These are phyloP conservation scores for Fusarium sp. DNA, from an alignment of 2,329 filamentous ascomycete species.

Conservation along the genomic window DNA sequence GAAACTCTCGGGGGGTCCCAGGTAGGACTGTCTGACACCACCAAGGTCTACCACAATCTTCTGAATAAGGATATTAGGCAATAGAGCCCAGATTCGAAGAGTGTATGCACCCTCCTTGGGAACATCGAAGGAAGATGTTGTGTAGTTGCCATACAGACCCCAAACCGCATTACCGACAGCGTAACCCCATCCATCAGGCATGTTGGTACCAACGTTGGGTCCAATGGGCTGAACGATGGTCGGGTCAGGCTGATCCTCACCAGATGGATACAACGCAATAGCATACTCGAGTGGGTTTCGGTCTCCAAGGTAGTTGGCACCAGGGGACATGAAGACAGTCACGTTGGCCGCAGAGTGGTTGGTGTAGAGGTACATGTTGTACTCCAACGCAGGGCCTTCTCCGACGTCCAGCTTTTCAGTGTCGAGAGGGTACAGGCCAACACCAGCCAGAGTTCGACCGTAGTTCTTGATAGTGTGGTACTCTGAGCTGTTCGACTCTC, in stretches of 20 bases:
- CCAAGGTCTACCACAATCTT: slow-evolving; percentile 68
- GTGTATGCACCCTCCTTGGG: slow-evolving; percentile 58
- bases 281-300: slow-evolving; percentile 62
- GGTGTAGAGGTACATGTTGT: slow-evolving; percentile 71
- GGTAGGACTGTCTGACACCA: slow-evolving; percentile 64
- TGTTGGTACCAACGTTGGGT: slow-evolving; percentile 19
- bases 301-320: slow-evolving; percentile 64
- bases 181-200: slow-evolving; percentile 34
- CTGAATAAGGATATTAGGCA: slow-evolving; percentile 65
- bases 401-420: slow-evolving; percentile 61
- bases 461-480: slow-evolving; percentile 66
- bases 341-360: slow-evolving; percentile 57
- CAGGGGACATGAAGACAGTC: slow-evolving; percentile 63
- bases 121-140: slow-evolving; percentile 58
- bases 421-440: slow-evolving; percentile 65
- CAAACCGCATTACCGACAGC: slow-evolving; percentile 59
- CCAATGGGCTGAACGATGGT: slow-evolving; percentile 28
- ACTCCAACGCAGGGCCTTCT: slow-evolving; percentile 67
- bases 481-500: slow-evolving; percentile 46
- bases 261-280: slow-evolving; percentile 58
- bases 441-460: slow-evolving; percentile 68
- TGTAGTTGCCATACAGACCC: slow-evolving; percentile 58
- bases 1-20: slow-evolving; percentile 68
- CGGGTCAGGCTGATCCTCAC: slow-evolving; percentile 27
- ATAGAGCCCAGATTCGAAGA: slow-evolving; percentile 62